Evolutionary conservation across 352 stramenopile genomes (phyloP).

Genomic region (Phytopythium helicoides): DNA sequence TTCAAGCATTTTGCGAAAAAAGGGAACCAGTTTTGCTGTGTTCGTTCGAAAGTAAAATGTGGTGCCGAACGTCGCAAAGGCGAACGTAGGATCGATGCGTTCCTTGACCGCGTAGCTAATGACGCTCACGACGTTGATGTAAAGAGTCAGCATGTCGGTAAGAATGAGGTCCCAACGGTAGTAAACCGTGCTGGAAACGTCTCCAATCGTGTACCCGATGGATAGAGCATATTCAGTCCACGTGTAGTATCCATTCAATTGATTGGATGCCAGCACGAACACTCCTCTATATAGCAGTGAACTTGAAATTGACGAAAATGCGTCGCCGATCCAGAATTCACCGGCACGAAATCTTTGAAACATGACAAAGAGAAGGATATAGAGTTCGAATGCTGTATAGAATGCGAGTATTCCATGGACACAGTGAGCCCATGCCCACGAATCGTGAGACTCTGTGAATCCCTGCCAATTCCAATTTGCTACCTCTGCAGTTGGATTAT

Average conservation of each 20-base stretch:
- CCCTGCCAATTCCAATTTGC: too few relatives aligned
- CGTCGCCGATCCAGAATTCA: conserved; percentile 44
- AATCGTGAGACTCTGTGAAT: conserved; percentile 25
- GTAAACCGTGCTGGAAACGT: conserved; percentile 8
- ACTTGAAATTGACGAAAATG: conserved; percentile 41
- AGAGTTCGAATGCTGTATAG: conserved; percentile 33
- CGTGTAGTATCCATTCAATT: conserved; percentile 47
- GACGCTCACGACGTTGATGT: conserved; percentile 24
- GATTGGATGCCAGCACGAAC: conserved; percentile 33
- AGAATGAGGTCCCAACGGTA: conserved; percentile 22
- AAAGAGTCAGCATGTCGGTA: conserved; percentile 38
- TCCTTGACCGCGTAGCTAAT: conserved; percentile 29
- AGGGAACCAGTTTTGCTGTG: conserved; percentile 5
- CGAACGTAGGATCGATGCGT: conserved; percentile 24
- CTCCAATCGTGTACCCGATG: conserved; percentile 11
- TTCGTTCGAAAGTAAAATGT: conserved; percentile 15
- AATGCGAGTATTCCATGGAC: conserved; percentile 40
- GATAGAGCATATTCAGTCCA: conserved; percentile 36
- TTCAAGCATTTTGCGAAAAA: conserved; percentile 11
- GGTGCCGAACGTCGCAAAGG: conserved; percentile 17
- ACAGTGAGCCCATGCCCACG: conserved; percentile 49
- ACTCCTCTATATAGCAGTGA: conserved; percentile 28
- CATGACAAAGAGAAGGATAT: conserved; percentile 34
- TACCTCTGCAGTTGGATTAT: conserved; percentile 15
- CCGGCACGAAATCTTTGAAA: conserved; percentile 26